These are phyloP conservation scores for Elaeis guineensis DNA, from an alignment of 176 grass and related monocot genomes.

Conservation along the genomic window DNA sequence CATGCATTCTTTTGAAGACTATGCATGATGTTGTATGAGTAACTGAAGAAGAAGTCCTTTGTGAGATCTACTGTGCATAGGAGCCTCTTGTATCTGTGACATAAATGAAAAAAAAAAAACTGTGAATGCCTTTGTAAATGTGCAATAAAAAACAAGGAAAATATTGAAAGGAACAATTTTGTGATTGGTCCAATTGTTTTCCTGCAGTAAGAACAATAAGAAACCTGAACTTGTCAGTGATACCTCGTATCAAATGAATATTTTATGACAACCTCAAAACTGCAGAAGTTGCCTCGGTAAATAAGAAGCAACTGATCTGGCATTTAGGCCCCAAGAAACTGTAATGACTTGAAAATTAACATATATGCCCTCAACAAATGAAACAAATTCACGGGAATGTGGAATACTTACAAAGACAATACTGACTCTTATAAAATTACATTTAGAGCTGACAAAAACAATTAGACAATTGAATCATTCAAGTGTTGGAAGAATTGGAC, in stretches of 20 bases:
- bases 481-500: no score
- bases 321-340: conserved; percentile 20
- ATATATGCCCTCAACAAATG: no score
- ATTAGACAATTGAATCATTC: no score
- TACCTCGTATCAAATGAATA: conserved; percentile 45
- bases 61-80: conserved; percentile 81
- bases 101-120: conserved; percentile 5
- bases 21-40: conserved; percentile 96
- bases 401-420: not conserved
- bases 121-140: conserved; percentile 9
- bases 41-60: conserved; percentile 99
- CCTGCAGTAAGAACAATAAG: not conserved
- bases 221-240: conserved; percentile 35
- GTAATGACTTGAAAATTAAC: conserved; percentile 9
- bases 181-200: not conserved
- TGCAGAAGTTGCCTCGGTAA: conserved; percentile 29
- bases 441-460: no score
- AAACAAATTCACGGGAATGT: not conserved
- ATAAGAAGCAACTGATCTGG: conserved; percentile 10
- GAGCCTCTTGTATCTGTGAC: conserved; percentile 81
- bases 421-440: no score
- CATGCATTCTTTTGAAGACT: conserved; percentile 91
- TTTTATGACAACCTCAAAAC: conserved; percentile 36
- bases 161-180: conserved; percentile 3
- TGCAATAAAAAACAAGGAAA: not conserved